Base-by-base conservation (phyloP, 1,284 basidiomycete genomes). In the Rhodotorula sp. region DNA sequence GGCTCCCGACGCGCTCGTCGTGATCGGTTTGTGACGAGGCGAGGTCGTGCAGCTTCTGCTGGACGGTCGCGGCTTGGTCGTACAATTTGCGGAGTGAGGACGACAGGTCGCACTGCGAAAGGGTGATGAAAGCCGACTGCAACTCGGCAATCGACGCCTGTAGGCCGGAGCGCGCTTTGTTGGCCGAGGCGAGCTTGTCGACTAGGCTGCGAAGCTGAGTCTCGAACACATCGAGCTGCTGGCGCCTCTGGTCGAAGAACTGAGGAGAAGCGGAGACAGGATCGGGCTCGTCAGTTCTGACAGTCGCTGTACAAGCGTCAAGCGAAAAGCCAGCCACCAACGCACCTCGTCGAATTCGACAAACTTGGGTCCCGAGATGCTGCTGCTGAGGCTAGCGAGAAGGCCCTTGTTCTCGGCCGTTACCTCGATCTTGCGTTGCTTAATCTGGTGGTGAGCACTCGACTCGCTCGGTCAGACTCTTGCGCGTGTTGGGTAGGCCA, bases 221-320 rank as follows among this genome's bases (percentile, higher is more conserved):
- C 81, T 99, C 96, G 18, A 99, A 86, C 62, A 88, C 88, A 76
- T 97, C 94, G 29, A 99, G 85, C 79, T 93, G 94, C 0, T 84
- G 81, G 70, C 89, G 91, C 79, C 95, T 90, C 73, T 87, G 86
- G 77, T 96, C 92, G 77, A 98, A 99, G 93, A 94, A 99, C 87
- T 93, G 71, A 15, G 69, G 48, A 63, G 57, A 22, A 66, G 7
- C 37, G 12, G 12, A 37, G 37, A 37, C 8, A 37, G 10, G 37
- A 37, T 37, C 48, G 45, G 14, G 67, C 1, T 60, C 17, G 60
- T 67, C 45, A 60, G 66, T 55, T n/a, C n/a, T 48, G 14, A 10
- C 4, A n/a, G n/a, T 30, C 15, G n/a, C 26, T 26, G 24, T 15
- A 54, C 24, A 10, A 20, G 63, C 5, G 46, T 48, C 18, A 6